Evolutionary conservation across 1,284 basidiomycete species (phyloP).

Genomic region (Apiotrichum domesticum): DNA sequence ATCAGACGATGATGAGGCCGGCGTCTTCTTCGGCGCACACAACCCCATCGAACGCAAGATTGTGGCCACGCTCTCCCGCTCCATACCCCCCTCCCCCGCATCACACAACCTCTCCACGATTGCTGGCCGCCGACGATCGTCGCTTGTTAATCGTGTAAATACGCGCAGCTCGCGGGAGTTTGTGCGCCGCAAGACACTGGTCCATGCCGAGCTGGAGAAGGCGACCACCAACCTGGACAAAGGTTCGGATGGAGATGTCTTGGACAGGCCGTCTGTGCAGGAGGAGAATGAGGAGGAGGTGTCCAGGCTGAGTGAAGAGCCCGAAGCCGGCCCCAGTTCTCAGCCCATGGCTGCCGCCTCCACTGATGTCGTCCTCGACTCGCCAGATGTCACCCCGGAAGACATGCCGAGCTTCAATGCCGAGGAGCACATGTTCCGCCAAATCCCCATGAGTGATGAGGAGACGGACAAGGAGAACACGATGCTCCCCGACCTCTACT

Average conservation of each 20-base stretch:
- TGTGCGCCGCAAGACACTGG: constrained; percentile 28
- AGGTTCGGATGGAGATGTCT: constrained; percentile 19
- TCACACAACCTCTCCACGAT: neutral
- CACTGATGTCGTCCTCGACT: neutral
- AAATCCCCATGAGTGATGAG: constrained; percentile 6
- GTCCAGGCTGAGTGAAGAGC: neutral
- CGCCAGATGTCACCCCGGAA: neutral
- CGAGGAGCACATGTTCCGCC: neutral
- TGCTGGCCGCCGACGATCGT: constrained; percentile 3
- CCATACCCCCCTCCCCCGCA: constrained; percentile 6
- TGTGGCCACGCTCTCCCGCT: constrained; percentile 22
- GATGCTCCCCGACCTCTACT: constrained; percentile 9
- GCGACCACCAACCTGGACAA: neutral
- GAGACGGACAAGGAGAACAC: constrained; percentile 42
- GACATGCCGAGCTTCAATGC: neutral
- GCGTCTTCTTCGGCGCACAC: constrained; percentile 34
- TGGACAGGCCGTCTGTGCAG: constrained; percentile 7
- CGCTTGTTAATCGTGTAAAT: constrained; percentile 10
- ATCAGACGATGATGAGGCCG: constrained; percentile 26
- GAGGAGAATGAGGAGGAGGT: constrained; percentile 5
- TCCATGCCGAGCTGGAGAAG: constrained; percentile 13
- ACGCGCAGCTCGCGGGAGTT: constrained; percentile 35
- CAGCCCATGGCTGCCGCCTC: neutral
- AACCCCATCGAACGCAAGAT: constrained; percentile 22
- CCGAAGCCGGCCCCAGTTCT: constrained; percentile 3